phyloP scores from a whole-genome alignment of 2,329 filamentous ascomycete species.

The Torrubiella hemipterigena region DNA sequence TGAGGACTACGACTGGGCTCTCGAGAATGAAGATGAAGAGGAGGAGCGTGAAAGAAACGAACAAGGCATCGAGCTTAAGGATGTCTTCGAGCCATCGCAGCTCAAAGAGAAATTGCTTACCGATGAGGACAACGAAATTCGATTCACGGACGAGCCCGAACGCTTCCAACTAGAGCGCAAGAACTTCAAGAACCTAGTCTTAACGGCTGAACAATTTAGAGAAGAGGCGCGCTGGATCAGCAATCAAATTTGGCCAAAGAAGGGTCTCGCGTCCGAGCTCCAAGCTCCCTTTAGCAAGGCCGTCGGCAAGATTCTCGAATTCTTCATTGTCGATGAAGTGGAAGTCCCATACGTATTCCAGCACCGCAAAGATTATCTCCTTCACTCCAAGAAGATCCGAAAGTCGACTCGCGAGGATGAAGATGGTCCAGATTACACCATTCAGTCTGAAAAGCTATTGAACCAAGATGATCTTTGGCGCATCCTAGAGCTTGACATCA shows the following conservation, averaged over 20 bases:
- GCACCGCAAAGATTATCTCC: conserved; percentile 94
- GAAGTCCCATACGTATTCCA: conserved; percentile 98
- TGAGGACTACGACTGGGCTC: conserved; percentile 88
- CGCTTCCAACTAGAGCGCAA: conserved; percentile 87
- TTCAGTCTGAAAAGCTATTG: conserved; percentile 75
- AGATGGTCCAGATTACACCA: conserved; percentile 59
- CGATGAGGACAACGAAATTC: conserved; percentile 87
- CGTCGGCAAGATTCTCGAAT: conserved; percentile 84
- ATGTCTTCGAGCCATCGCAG: conserved; percentile 95
- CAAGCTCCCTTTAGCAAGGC: conserved; percentile 76
- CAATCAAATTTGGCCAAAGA: conserved; percentile 80
- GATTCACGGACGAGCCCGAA: conserved; percentile 80
- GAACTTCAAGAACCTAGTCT: conserved; percentile 69
- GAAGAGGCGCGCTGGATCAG: conserved; percentile 92
- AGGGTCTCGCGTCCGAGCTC: conserved; percentile 59
- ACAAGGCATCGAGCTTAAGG: conserved; percentile 82
- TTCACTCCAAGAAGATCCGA: conserved; percentile 66
- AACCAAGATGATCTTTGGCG: conserved; percentile 92
- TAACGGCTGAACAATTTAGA: conserved; percentile 73
- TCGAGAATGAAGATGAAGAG: conserved; percentile 78
- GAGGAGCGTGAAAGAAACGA: conserved; percentile 69
- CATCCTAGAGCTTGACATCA: conserved; percentile 87
- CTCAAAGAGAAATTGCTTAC: conserved; percentile 89
- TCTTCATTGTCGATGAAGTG: conserved; percentile 87
- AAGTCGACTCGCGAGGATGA: conserved; percentile 52